Evolutionary conservation across 2,329 filamentous ascomycete genomes (phyloP).

Genomic region (Dothidotthia symphoricarpi): DNA sequence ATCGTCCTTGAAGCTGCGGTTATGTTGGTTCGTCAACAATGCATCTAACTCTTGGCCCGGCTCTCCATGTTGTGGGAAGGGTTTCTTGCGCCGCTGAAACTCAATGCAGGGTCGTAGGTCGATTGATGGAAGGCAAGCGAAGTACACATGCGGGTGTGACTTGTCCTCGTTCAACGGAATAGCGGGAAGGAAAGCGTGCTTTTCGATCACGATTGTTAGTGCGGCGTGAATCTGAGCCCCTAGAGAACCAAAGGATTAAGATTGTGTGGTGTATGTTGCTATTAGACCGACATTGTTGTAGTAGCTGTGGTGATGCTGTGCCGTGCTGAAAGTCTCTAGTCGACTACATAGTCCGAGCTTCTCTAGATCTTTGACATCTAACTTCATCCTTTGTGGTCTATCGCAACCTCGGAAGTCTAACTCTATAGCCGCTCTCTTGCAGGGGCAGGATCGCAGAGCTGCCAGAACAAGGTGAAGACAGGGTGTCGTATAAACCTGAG

Average conservation of each 20-base stretch:
- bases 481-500: no score
- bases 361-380: no score
- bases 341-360: no score
- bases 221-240: slow-evolving; percentile 41
- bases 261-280: slow-evolving; percentile 25
- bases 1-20: slow-evolving; percentile 37
- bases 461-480: no score
- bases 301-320: slow-evolving; percentile 44
- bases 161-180: slow-evolving; percentile 44
- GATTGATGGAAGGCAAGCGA: slow-evolving; percentile 46
- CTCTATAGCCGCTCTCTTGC: no score
- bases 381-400: no score
- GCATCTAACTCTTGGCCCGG: slow-evolving; percentile 45
- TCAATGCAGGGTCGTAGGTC: slow-evolving; percentile 42
- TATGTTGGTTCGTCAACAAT: slow-evolving; percentile 45
- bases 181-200: slow-evolving; percentile 47
- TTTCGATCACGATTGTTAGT: slow-evolving; percentile 34
- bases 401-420: no score
- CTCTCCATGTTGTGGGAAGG: slow-evolving; percentile 16
- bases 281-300: slow-evolving; percentile 48
- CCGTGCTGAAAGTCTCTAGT: no score
- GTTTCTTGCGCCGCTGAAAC: slow-evolving; percentile 28
- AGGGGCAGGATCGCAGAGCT: no score
- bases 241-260: slow-evolving; percentile 3
- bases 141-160: slow-evolving; percentile 43